Evolutionary conservation across 208 protist species (phyloP).

Genomic region (Angomonas deanei): DNA sequence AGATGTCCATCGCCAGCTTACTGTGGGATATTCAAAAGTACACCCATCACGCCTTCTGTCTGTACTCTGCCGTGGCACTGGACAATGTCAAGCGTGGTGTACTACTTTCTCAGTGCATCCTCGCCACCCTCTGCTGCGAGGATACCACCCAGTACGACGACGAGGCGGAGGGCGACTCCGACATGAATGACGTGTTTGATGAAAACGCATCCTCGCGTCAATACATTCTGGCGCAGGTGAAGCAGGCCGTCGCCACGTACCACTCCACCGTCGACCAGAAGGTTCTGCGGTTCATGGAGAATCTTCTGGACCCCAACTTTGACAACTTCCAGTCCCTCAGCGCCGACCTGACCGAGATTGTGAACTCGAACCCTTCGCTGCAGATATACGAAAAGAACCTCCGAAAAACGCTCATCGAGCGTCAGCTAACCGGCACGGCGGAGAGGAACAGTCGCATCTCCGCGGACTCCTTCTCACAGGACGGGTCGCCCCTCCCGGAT

Average conservation of each 20-base stretch:
- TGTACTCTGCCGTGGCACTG: slow-evolving; percentile 37
- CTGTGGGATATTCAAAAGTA: slow-evolving; percentile 64
- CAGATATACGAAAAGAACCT: slow-evolving; percentile 22
- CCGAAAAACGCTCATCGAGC: slow-evolving; percentile 45
- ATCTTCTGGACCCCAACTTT: slow-evolving; percentile 2
- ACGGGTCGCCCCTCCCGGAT: slow-evolving; percentile 23
- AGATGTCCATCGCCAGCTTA: slow-evolving; percentile 34
- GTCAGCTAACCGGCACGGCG: slow-evolving; percentile 50
- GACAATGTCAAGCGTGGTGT: slow-evolving; percentile 19
- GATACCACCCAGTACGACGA: slow-evolving; percentile 41
- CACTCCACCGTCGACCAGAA: slow-evolving; percentile 4
- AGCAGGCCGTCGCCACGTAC: background rate
- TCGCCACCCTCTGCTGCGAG: slow-evolving; percentile 55
- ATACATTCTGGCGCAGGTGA: slow-evolving; percentile 16
- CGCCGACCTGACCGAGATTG: slow-evolving; percentile 12
- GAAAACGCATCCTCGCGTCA: slow-evolving; percentile 26
- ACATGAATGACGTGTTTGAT: slow-evolving; percentile 58
- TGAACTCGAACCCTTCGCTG: slow-evolving; percentile 9
- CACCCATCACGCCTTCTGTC: slow-evolving; percentile 71
- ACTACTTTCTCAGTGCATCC: slow-evolving; percentile 45
- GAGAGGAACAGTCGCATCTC: slow-evolving; percentile 36
- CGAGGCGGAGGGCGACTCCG: slow-evolving; percentile 23
- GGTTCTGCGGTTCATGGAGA: slow-evolving; percentile 15
- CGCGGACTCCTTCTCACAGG: slow-evolving; percentile 31
- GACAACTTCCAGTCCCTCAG: slow-evolving; percentile 10